Percentiles rank a stretch among this genome's conserved stretches.
Conservation (phyloP, 805 yeast species). For the Sungouiozyma ichnusensis region DNA sequence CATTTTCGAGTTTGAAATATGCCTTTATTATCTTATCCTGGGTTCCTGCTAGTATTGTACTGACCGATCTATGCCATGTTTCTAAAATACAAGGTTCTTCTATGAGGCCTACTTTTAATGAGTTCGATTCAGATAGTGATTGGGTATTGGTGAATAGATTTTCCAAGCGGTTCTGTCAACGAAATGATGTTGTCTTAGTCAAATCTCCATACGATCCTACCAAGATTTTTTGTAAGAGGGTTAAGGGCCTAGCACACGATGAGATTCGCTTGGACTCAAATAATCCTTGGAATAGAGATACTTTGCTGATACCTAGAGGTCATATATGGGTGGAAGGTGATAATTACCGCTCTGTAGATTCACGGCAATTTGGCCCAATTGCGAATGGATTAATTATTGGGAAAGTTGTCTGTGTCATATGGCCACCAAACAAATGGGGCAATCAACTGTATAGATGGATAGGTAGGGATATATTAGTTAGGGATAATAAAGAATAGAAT, state of each 20-base stretch:
- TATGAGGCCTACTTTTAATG: constrained; percentile 85
- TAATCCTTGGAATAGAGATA: constrained; percentile 26
- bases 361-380: constrained; percentile 82
- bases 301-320: constrained; percentile 57
- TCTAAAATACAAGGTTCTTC: constrained; percentile 71
- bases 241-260: constrained; percentile 70
- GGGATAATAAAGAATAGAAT: not conserved
- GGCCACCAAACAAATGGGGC: constrained; percentile 57
- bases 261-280: constrained; percentile 7
- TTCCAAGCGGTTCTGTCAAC: constrained; percentile 10
- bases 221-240: constrained; percentile 64
- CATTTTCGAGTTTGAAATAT: not conserved
- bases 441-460: constrained; percentile 14
- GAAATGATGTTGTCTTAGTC: constrained; percentile 68
- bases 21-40: constrained; percentile 43
- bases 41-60: constrained; percentile 68
- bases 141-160: constrained; percentile 42
- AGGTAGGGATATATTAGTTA: constrained; percentile 15
- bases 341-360: constrained; percentile 72
- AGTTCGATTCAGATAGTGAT: constrained; percentile 43
- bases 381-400: constrained; percentile 75
- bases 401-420: constrained; percentile 54
- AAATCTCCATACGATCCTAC: constrained; percentile 77
- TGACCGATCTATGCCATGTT: constrained; percentile 61
- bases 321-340: constrained; percentile 97